Percentiles rank a stretch among this genome's conserved stretches.
These are phyloP conservation scores for Vaccinium macrocarpon DNA, from an alignment of 148 eudicot species.

Conservation along the genomic window DNA sequence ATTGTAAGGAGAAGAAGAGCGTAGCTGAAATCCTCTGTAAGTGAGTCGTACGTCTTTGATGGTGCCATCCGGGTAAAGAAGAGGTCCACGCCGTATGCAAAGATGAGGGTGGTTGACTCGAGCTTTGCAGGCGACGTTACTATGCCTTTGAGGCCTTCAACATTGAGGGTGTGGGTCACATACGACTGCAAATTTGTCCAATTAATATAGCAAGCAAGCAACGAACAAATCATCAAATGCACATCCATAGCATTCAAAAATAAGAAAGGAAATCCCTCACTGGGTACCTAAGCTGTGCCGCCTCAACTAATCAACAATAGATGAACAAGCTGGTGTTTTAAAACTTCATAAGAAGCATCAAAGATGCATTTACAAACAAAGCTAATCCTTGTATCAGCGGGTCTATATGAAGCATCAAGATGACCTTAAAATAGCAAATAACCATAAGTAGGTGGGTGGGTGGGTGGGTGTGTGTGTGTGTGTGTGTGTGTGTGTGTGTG, in stretches of 20 bases:
- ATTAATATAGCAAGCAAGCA: neutral
- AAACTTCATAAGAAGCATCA: neutral
- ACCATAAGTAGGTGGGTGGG: neutral
- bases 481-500: too few species aligned
- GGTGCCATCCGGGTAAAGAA: slow-evolving; percentile 88
- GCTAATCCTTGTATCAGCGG: neutral
- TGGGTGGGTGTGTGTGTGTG: too few species aligned
- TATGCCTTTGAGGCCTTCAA: slow-evolving; percentile 91
- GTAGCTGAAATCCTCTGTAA: slow-evolving; percentile 95
- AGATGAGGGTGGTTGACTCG: slow-evolving; percentile 92
- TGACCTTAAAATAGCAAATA: neutral
- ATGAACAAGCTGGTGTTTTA: neutral
- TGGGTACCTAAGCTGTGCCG: neutral
- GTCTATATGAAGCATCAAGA: neutral
- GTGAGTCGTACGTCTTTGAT: slow-evolving; percentile 86
- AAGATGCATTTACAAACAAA: neutral
- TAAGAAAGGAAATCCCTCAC: neutral
- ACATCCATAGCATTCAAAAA: neutral
- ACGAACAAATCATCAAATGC: neutral
- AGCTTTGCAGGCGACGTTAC: slow-evolving; percentile 80
- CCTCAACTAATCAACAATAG: neutral
- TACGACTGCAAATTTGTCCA: slow-evolving; percentile 52
- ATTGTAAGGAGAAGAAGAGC: slow-evolving; percentile 89
- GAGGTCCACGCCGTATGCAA: slow-evolving; percentile 80
- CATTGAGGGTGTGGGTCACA: slow-evolving; percentile 83